A percentile compares a stretch with the other conserved stretches of the same genome.
phyloP scores from a whole-genome alignment of 2,329 filamentous ascomycete genomes.

The Rasamsonia emersonii region DNA sequence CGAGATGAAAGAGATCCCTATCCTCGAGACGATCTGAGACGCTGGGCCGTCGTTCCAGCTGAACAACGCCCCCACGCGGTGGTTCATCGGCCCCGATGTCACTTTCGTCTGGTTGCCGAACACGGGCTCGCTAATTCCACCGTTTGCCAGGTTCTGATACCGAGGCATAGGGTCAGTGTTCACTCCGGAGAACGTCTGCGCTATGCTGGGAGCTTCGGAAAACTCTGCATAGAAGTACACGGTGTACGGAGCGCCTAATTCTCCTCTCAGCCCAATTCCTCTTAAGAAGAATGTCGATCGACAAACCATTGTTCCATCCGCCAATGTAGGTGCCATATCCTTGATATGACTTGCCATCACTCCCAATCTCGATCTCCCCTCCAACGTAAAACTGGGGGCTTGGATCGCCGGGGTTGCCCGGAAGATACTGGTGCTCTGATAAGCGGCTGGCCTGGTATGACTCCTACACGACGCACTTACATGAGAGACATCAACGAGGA shows the following conservation, averaged over 20 bases:
- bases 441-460: slow-evolving; percentile 1
- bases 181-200: slow-evolving; percentile 28
- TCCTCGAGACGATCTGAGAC: slow-evolving; percentile 49
- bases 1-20: slow-evolving; percentile 62
- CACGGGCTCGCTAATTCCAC: slow-evolving; percentile 48
- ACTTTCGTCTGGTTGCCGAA: slow-evolving; percentile 46
- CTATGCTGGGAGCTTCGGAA: slow-evolving; percentile 24
- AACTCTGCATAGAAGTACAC: slow-evolving; percentile 40
- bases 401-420: slow-evolving; percentile 31
- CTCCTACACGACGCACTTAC: slow-evolving; percentile 10
- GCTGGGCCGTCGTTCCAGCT: slow-evolving; percentile 46
- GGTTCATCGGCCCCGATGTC: slow-evolving; percentile 43
- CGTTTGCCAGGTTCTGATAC: slow-evolving; percentile 47
- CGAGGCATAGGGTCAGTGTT: slow-evolving; percentile 27
- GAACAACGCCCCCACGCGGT: slow-evolving; percentile 54
- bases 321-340: slow-evolving; percentile 42
- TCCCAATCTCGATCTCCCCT: slow-evolving; percentile 30
- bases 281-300: neutral
- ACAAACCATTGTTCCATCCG: slow-evolving; percentile 35
- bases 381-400: slow-evolving; percentile 37
- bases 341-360: slow-evolving; percentile 33
- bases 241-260: slow-evolving; percentile 28
- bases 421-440: slow-evolving; percentile 36
- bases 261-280: slow-evolving; percentile 2
- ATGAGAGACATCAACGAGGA: slow-evolving; percentile 52